Base-by-base conservation (phyloP, 306 rosid genomes). In the Glycine tomentella region DNA sequence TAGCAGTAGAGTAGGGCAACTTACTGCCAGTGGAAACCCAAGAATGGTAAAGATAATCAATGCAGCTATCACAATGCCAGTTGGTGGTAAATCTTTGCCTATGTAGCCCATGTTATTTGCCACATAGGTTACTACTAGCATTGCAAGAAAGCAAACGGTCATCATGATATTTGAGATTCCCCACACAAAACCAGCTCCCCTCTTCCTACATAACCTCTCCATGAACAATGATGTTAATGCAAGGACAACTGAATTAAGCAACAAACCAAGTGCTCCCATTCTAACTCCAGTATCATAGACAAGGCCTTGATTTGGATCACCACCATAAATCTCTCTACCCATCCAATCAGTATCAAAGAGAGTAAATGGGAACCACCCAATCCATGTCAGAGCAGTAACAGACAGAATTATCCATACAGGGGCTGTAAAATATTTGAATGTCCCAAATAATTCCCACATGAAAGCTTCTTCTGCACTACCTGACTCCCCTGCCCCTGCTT, bases 261-360 rank as follows among this genome's bases (percentile, higher is more conserved):
- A 80, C 76, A 95, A 90, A 82, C 99, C 99, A 81, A 93, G 82
- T 9, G 98, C 91, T 45, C 99, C 98, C 96, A 91, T 90, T 91
- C 99, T 88, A 75, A 95, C 97, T 72, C 99, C 99, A 20, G 44
- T 7, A 85, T 88, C 92, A 81, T 95, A 93, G 69, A 36, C 81
- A 86, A 69, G 87, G 84, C 93, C 98, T 76, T 84, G 90, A 81
- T 91, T 93, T 84, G 99, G 98, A 89, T 93, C 82, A 74, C 98
- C 99, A 3, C 98, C 98, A 83, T 93, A 95, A 84, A 95, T 91
- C 89, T 95, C 99, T 84, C 99, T 86, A 77, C 99, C 99, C 97
- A 95, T 91, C 99, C 99, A 95, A 76, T 93, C 99, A 73, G 99
- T 95, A 88, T 95, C 98, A 80, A 91, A 95, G 17, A 93, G 98